Base-by-base conservation (phyloP, 768 basidiomycete genomes). In the Chalciporus chontae region DNA sequence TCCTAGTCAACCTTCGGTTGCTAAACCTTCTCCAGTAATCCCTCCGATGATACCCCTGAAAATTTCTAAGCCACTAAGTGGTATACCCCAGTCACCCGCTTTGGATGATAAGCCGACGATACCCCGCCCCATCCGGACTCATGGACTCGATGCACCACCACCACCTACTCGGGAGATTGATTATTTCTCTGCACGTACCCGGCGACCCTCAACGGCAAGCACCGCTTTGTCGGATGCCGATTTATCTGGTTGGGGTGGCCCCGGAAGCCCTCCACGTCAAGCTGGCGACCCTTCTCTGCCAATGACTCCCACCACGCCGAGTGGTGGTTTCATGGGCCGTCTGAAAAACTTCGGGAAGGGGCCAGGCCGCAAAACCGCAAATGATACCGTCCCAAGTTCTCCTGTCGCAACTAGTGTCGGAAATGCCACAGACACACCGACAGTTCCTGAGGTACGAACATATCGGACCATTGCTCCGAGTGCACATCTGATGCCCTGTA, bases 281-380 rank as follows among this genome's bases (percentile, higher is more conserved):
- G 53, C 31, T 38, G 51, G 52, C 55, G 71, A 63, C 31, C 17
- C 61, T 14, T 50, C 66, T 31, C 73, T 74, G 11, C 65, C 72
- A 6, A 65, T 72, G 23, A 78, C 75, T 2, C 77, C 81, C 0
- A 72, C 59, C 47, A 81, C 78, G 4, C 81, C 85, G 19, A 57
- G 62, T 14, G 60, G 73, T 21, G 78, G 87, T 2, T 67, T 94
- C 47, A 94, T 94, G 78, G 88, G 90, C 0, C 79, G 87, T 53
- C 67, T 94, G 51, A 89, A 84, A 65, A 84, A 72, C 46, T 80
- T 94, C 53, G 86, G 85, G 8, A 87, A 85, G 67, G 77, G 71
- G 45, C 67, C 75, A 42, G 73, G 71, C 55, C 68, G 71, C 56
- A 70, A 44, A 39, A 27, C 48, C 8, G 17, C 38, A 4, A 63